phyloP scores from a whole-genome alignment of 306 rosid genomes.

The Pyrus communis region DNA sequence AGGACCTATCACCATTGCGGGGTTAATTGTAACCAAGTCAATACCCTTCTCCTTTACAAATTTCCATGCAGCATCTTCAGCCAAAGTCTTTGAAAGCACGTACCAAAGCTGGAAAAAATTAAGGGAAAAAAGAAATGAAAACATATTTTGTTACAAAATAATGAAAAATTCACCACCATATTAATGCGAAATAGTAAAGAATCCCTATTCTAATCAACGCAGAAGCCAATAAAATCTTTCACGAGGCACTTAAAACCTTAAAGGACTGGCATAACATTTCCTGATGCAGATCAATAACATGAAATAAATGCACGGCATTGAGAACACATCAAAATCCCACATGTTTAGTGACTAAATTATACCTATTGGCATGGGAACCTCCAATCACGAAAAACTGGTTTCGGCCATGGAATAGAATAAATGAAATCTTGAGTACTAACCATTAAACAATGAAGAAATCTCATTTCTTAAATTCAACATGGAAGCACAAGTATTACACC shows the following conservation, averaged over 20 bases:
- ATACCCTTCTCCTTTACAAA: constrained; percentile 60
- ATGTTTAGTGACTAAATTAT: not conserved
- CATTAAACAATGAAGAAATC: not conserved
- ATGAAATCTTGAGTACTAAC: not conserved
- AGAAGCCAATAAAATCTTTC: not conserved
- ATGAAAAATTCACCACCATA: not conserved
- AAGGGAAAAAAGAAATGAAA: not conserved
- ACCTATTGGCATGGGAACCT: not conserved
- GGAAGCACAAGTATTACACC: not conserved
- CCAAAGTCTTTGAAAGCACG: constrained; percentile 68
- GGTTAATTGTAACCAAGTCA: constrained; percentile 67
- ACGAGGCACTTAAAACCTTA: not conserved
- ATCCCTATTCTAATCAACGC: not conserved
- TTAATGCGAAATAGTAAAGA: not conserved
- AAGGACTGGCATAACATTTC: not conserved
- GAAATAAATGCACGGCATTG: not conserved
- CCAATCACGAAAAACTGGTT: not conserved
- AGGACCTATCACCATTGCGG: constrained; percentile 71
- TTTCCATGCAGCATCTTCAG: constrained; percentile 89
- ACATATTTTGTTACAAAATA: not conserved
- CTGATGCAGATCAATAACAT: not conserved
- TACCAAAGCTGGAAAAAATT: constrained; percentile 57
- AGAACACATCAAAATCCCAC: not conserved
- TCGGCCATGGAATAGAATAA: not conserved
- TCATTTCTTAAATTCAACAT: not conserved